These are phyloP conservation scores for Citeromyces siamensis DNA, from an alignment of 1,139 yeast species.

Conservation along the genomic window DNA sequence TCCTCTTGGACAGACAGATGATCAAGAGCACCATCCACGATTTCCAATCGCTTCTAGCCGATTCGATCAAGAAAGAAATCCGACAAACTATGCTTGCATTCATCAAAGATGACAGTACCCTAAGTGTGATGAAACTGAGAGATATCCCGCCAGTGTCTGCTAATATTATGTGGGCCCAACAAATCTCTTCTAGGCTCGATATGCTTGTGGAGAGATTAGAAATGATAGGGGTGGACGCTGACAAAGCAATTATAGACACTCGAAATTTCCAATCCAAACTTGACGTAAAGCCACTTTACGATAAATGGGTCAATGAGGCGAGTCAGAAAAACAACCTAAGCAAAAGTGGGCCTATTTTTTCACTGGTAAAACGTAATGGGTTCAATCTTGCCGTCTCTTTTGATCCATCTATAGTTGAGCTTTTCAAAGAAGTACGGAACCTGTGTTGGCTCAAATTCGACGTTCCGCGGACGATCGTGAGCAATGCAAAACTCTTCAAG, in stretches of 20 bases:
- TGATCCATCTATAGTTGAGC: slow-evolving; percentile 29
- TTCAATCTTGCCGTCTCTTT: slow-evolving; percentile 32
- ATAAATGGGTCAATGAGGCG: slow-evolving; percentile 29
- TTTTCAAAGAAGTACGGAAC: slow-evolving; percentile 41
- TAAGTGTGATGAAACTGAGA: slow-evolving; percentile 21
- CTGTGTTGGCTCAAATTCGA: slow-evolving; percentile 40
- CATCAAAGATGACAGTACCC: slow-evolving; percentile 21
- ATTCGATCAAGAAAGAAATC: slow-evolving; percentile 34
- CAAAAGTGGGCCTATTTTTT: background rate
- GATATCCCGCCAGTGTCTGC: slow-evolving; percentile 37
- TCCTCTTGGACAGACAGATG: slow-evolving; percentile 34
- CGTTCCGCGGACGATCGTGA: slow-evolving; percentile 39
- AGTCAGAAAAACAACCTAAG: background rate
- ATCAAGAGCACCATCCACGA: slow-evolving; percentile 43
- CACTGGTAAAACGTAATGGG: slow-evolving; percentile 1
- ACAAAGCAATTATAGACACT: slow-evolving; percentile 41
- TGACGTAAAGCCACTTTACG: slow-evolving; percentile 28
- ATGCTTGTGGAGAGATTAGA: slow-evolving; percentile 30
- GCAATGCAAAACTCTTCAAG: slow-evolving; percentile 30
- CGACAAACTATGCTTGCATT: slow-evolving; percentile 26
- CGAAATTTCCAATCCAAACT: slow-evolving; percentile 29
- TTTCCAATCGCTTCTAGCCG: slow-evolving; percentile 35
- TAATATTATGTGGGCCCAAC: slow-evolving; percentile 35
- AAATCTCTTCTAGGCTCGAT: slow-evolving; percentile 29
- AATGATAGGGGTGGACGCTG: slow-evolving; percentile 47